These are phyloP conservation scores for Erodium maritimum DNA, from an alignment of 345 rosid species.

Conservation along the genomic window DNA sequence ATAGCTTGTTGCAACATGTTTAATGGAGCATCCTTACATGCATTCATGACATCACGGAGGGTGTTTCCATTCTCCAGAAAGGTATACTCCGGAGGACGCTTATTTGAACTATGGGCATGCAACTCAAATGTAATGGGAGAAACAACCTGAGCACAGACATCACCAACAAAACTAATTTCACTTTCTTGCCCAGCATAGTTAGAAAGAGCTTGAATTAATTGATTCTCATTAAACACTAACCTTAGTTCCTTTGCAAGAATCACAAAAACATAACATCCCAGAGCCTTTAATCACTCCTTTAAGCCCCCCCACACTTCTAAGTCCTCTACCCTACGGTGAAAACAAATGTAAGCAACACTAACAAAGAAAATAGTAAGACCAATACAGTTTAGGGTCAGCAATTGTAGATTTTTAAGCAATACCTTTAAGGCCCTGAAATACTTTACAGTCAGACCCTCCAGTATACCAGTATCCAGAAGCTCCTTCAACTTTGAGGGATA, in stretches of 20 bases:
- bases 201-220: too few relatives aligned
- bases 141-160: constrained; percentile 33
- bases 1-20: constrained; percentile 50
- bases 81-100: constrained; percentile 75
- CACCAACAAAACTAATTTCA: too few relatives aligned
- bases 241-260: constrained; percentile 41
- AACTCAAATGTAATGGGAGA: constrained; percentile 46
- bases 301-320: constrained; percentile 32
- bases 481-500: constrained; percentile 53
- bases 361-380: background rate
- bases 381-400: background rate
- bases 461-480: constrained; percentile 58
- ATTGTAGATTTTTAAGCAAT: constrained; percentile 2
- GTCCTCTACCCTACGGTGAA: constrained; percentile 26
- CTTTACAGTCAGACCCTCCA: constrained; percentile 58
- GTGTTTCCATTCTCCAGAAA: constrained; percentile 58
- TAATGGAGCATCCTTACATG: constrained; percentile 51
- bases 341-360: background rate
- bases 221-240: constrained; percentile 27
- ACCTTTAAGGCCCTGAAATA: constrained; percentile 67
- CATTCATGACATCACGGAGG: constrained; percentile 79
- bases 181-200: too few relatives aligned
- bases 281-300: constrained; percentile 52
- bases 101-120: constrained; percentile 83
- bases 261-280: constrained; percentile 66